Base-by-base conservation (phyloP, 441 rosid genomes). In the Bocquillonia castaneifolia region DNA sequence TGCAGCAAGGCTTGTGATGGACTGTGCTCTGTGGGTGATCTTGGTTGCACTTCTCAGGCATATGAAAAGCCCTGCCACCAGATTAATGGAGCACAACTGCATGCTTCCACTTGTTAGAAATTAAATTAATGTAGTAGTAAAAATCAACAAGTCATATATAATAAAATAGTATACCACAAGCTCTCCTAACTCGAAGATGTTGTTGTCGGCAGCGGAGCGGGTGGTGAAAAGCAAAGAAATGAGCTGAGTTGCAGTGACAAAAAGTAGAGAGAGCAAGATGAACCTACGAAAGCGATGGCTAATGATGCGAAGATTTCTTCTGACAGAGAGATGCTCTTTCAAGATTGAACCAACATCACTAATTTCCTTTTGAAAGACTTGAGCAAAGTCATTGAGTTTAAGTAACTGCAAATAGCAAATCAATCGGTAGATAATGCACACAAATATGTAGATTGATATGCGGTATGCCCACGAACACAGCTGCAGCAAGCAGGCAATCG, bases 21-120 rank as follows among this genome's bases (percentile, higher is more conserved):
- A 79, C 71, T 88, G 95, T 54, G 86, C 96, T 77, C 80, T 85
- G 70, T 92, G 98, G n/a, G 96, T 85, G 74, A 90, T 86, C 80
- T 90, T 92, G 3, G 72, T 47, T 12, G 96, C 92, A 12, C 97
- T 93, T 53, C 98, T 82, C 74, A 93, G 73, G 86, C 96, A 90
- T 78, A 93, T 84, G 69, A 88, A 87, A 32, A 93, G 84, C 51
- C 97, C 96, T 12, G 86, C 80, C n/a, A 87, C 90, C 71, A 90
- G 77, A 78, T 86, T 88, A 69, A 93, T 72, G 64, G 97, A 89
- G 76, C 97, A 93, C 36, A 93, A 64, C 98, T 90, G 88, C 47
- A 29, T 6, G 52, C 26, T 22, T 39, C 23, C 32, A 25, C 17
- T 18, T 50, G 12, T 50, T 50, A 22, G 5, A 22, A 6, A 17